Evolutionary conservation across 2,329 filamentous ascomycete genomes (phyloP).

Genomic region (Xylariaceae sp.): DNA sequence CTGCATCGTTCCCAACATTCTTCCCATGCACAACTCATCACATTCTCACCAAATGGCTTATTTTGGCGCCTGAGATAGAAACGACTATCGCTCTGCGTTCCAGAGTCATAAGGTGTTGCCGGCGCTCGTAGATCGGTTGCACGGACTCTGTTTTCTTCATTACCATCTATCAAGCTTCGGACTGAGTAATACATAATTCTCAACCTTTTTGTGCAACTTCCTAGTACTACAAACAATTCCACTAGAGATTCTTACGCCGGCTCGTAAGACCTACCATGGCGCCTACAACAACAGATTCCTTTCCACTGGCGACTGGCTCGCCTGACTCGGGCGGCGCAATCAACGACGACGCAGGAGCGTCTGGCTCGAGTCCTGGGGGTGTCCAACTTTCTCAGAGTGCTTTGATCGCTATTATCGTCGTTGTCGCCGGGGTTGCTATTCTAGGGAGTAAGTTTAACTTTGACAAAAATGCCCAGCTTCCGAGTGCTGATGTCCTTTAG

Average conservation of each 20-base stretch:
- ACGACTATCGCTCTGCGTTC: slow-evolving; percentile 4
- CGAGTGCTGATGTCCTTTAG: slow-evolving; percentile 36
- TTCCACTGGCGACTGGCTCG: slow-evolving; percentile 42
- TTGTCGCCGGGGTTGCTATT: slow-evolving; percentile 63
- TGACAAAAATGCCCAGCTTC: background rate
- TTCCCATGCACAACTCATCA: slow-evolving; percentile 24
- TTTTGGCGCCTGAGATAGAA: slow-evolving; percentile 7
- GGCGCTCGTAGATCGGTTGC: slow-evolving; percentile 1
- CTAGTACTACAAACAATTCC: background rate
- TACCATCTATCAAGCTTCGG: background rate
- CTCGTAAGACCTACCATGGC: slow-evolving; percentile 28
- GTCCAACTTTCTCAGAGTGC: slow-evolving; percentile 65
- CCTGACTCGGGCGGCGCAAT: slow-evolving; percentile 34
- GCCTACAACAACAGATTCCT: slow-evolving; percentile 34
- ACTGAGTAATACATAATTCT: background rate
- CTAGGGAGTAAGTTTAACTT: slow-evolving; percentile 58
- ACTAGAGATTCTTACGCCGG: background rate
- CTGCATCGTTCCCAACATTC: slow-evolving; percentile 10
- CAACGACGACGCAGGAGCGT: slow-evolving; percentile 59
- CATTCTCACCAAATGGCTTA: slow-evolving; percentile 16
- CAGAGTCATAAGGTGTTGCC: slow-evolving; percentile 6
- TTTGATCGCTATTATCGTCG: slow-evolving; percentile 69
- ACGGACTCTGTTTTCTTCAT: background rate
- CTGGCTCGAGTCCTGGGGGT: slow-evolving; percentile 56
- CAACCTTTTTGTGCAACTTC: background rate